Evolutionary conservation across 1,139 yeast genomes (phyloP).

Genomic region (Kurtzmaniella quercitrusa): DNA sequence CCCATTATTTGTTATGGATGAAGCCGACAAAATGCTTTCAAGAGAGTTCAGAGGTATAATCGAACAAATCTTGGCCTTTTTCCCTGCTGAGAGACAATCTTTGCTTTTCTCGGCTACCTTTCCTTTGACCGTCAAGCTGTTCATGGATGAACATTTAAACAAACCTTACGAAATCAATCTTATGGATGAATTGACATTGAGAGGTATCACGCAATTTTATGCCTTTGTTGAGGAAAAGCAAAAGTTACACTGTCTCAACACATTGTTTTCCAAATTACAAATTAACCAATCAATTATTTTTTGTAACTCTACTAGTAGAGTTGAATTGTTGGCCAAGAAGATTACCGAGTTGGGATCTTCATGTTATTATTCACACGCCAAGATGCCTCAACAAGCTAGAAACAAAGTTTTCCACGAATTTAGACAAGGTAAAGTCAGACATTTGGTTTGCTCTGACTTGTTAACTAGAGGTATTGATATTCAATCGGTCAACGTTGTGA

Average conservation of each 20-base stretch:
- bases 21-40: constrained; percentile 95
- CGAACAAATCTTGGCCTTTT: constrained; percentile 79
- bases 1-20: constrained; percentile 93
- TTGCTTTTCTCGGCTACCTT: constrained; percentile 92
- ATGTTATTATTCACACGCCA: constrained; percentile 95
- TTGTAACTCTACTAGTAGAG: constrained; percentile 95
- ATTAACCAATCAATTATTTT: constrained; percentile 95
- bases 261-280: constrained; percentile 88
- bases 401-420: constrained; percentile 98
- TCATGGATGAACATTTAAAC: constrained; percentile 87
- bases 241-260: constrained; percentile 91
- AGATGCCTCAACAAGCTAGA: constrained; percentile 96
- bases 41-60: constrained; percentile 87
- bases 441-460: constrained; percentile 92
- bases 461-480: constrained; percentile 98
- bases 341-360: constrained; percentile 96
- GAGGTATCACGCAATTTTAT: constrained; percentile 95
- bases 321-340: constrained; percentile 90
- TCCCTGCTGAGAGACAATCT: constrained; percentile 82
- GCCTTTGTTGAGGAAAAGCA: constrained; percentile 97
- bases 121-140: constrained; percentile 89
- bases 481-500: constrained; percentile 97
- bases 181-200: constrained; percentile 94
- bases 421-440: constrained; percentile 97
- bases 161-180: constrained; percentile 94